Evolutionary conservation across 208 protist genomes (phyloP).

Genomic region (Vickermania ingenoplastis): DNA sequence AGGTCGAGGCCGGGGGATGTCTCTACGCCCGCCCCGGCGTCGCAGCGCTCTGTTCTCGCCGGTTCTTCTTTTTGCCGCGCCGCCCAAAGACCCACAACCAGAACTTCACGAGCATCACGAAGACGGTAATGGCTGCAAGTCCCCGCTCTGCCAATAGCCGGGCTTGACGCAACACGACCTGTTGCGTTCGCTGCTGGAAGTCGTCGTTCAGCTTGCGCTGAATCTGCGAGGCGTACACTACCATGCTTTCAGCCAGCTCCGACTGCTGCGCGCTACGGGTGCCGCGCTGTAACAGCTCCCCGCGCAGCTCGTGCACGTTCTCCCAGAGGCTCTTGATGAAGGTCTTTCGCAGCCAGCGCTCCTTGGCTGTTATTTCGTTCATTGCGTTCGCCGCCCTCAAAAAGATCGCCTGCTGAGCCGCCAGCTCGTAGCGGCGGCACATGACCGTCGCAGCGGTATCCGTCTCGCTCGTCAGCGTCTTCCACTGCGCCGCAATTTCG

Average conservation of each 20-base stretch:
- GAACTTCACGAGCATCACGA: constrained; percentile 71
- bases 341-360: constrained; percentile 81
- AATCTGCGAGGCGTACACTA: constrained; percentile 66
- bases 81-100: constrained; percentile 58
- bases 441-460: constrained; percentile 66
- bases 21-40: too few relatives aligned
- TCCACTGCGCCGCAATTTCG: constrained; percentile 71
- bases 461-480: constrained; percentile 53
- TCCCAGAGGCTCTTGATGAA: constrained; percentile 85
- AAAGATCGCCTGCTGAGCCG: constrained; percentile 73
- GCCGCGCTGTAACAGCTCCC: constrained; percentile 79
- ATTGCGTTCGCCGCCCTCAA: constrained; percentile 73
- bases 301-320: constrained; percentile 82
- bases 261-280: constrained; percentile 82
- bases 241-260: constrained; percentile 84
- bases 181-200: constrained; percentile 78
- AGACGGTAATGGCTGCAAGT: constrained; percentile 29
- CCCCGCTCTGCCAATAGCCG: constrained; percentile 67
- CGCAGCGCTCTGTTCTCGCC: too few relatives aligned
- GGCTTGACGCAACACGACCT: constrained; percentile 70
- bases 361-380: constrained; percentile 79
- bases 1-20: too few relatives aligned
- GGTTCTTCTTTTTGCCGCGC: too few relatives aligned
- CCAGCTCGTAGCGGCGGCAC: constrained; percentile 85
- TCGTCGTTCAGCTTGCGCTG: constrained; percentile 84